Evolutionary conservation across 1,284 basidiomycete genomes (phyloP).

Genomic region (Cystobasidium slooffiae): DNA sequence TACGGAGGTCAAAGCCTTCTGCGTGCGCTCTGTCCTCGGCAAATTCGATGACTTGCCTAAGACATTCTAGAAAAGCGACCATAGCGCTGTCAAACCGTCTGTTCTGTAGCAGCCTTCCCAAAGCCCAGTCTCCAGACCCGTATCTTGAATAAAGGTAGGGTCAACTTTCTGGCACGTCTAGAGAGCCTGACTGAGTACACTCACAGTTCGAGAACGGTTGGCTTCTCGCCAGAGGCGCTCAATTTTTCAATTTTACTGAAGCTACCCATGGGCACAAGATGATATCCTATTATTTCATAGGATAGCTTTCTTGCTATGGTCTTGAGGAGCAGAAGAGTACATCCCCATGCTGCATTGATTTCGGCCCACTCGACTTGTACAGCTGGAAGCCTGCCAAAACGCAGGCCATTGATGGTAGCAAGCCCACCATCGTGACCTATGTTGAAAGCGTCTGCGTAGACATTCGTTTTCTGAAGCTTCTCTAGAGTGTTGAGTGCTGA

Average conservation of each 20-base stretch:
- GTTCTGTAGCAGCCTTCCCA: constrained; percentile 87
- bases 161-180: neutral
- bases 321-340: constrained; percentile 87
- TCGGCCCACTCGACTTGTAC: constrained; percentile 94
- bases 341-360: constrained; percentile 98
- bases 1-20: constrained; percentile 72
- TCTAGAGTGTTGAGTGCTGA: constrained; percentile 65
- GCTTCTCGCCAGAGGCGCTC: constrained; percentile 63
- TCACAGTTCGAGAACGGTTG: constrained; percentile 77
- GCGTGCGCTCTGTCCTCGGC: constrained; percentile 62
- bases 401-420: constrained; percentile 94
- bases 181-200: constrained; percentile 43
- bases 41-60: constrained; percentile 85
- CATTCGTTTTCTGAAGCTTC: constrained; percentile 89
- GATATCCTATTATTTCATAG: constrained; percentile 79
- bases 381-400: constrained; percentile 81
- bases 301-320: constrained; percentile 88
- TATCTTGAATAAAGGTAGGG: constrained; percentile 47
- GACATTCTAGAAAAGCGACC: constrained; percentile 91
- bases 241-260: constrained; percentile 87
- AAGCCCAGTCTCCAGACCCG: constrained; percentile 84
- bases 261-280: constrained; percentile 86
- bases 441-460: constrained; percentile 96
- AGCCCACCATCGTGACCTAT: constrained; percentile 93
- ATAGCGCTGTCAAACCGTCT: constrained; percentile 94